Base-by-base conservation (phyloP, 352 stramenopile genomes). In the Pythium grandisporangium region DNA sequence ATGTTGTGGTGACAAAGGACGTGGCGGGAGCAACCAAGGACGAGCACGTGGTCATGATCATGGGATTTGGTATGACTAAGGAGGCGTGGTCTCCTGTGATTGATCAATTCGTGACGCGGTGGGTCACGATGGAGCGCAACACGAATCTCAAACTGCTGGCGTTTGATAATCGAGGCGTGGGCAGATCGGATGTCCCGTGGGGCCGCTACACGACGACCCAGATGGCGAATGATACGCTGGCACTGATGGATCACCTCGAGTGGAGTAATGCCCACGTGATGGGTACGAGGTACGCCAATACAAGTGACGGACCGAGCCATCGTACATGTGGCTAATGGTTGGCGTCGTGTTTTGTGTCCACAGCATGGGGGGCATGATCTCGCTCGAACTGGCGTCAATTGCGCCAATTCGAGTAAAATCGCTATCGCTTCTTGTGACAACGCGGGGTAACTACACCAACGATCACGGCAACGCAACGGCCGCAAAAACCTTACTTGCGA, bases 301-400 rank as follows among this genome's bases (percentile, higher is more conserved):
- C 26, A 62, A 43, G 26, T n/a, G n/a, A n/a, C n/a, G n/a, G n/a
- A n/a, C n/a, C n/a, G n/a, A n/a, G n/a, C n/a, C n/a, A n/a, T n/a
- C n/a, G n/a, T n/a, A n/a, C n/a, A n/a, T n/a, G n/a, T n/a, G n/a
- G n/a, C n/a, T n/a, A n/a, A n/a, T 42, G 3, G 16, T 20, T 48
- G 3, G 45, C 36, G 14, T 29, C 29, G 2, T 4, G 6, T 13
- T 45, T 5, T 29, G 4, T 30, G 17, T 22, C 12, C 22, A 25
- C 27, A 83, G 69, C 30, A 80, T 86, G 70, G 74, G 74, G 14
- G 70, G 74, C 5, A 87, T 87, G 74, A 84, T 87, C 44, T 52
- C 69, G 6, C 59, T 78, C 16, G 70, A 87, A 43, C 48, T 87
- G 4, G 66, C 66, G 1, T 45, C 62, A 1, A 37, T 44, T 10